Evolutionary conservation across 2,329 filamentous ascomycete species (phyloP).

Genomic region (Colletotrichum musae): DNA sequence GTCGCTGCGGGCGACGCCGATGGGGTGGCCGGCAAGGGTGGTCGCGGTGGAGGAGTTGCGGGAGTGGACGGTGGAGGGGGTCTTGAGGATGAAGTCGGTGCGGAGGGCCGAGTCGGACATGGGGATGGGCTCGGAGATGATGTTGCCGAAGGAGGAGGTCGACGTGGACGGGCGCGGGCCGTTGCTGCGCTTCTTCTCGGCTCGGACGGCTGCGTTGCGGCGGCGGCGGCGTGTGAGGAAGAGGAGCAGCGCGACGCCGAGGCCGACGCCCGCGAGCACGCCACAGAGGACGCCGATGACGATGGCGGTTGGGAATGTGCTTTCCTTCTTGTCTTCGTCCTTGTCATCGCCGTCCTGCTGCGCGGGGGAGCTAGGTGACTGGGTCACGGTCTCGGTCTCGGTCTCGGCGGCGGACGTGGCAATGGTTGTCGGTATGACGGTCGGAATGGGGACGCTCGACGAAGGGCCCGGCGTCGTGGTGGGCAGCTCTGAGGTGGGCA

Average conservation of each 20-base stretch:
- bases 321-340: slow-evolving; percentile 29
- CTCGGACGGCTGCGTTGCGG: slow-evolving; percentile 41
- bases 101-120: slow-evolving; percentile 58
- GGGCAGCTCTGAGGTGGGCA: slow-evolving; percentile 38
- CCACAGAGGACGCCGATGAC: slow-evolving; percentile 65
- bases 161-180: slow-evolving; percentile 46
- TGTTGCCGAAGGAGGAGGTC: slow-evolving; percentile 61
- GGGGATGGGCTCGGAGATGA: slow-evolving; percentile 71
- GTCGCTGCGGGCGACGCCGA: slow-evolving; percentile 35
- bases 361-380: slow-evolving; percentile 42
- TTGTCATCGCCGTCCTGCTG: slow-evolving; percentile 32
- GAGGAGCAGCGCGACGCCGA: slow-evolving; percentile 57
- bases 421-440: slow-evolving; percentile 42
- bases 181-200: slow-evolving; percentile 43
- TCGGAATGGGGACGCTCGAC: slow-evolving; percentile 44
- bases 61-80: slow-evolving; percentile 43
- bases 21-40: slow-evolving; percentile 34
- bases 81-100: slow-evolving; percentile 67
- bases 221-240: slow-evolving; percentile 54
- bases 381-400: background rate
- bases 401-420: slow-evolving; percentile 42
- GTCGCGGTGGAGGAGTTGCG: slow-evolving; percentile 30
- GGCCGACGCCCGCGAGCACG: slow-evolving; percentile 57
- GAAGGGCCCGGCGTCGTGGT: slow-evolving; percentile 42
- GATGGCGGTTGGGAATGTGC: slow-evolving; percentile 53